A percentile compares a stretch with the other conserved stretches of the same genome.
Conservation (phyloP, 495 filamentous ascomycete genomes). For the Neurospora hispaniola region DNA sequence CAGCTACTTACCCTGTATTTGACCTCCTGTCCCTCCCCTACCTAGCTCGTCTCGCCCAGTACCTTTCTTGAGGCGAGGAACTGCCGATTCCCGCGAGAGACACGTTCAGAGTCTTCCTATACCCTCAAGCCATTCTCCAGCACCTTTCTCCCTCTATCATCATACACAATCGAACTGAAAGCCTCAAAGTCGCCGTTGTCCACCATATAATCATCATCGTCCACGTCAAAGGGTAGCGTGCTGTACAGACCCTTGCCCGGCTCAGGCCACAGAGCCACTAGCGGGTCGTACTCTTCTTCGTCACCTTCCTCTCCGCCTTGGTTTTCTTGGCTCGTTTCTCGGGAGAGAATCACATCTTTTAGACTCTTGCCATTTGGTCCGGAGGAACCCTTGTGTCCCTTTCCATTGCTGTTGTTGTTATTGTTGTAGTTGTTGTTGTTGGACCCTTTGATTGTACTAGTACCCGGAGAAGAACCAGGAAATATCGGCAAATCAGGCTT, state of each 20-base stretch:
- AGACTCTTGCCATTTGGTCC: constrained; percentile 9
- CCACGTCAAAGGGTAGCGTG: constrained; percentile 28
- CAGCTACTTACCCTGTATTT: not conserved
- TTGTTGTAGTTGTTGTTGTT: not conserved
- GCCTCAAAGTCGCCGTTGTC: constrained; percentile 41
- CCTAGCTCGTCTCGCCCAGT: not conserved
- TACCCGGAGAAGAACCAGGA: constrained; percentile 8
- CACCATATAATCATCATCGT: constrained; percentile 34
- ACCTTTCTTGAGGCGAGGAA: not conserved
- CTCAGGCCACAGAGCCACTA: constrained; percentile 54
- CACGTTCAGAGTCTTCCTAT: not conserved
- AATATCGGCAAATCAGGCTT: constrained; percentile 38
- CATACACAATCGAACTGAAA: constrained; percentile 41
- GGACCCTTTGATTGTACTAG: not conserved
- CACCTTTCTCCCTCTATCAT: constrained; percentile 28
- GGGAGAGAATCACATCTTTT: not conserved
- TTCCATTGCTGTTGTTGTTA: not conserved
- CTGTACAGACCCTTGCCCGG: constrained; percentile 47
- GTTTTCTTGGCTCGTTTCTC: constrained; percentile 1
- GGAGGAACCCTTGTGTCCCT: not conserved
- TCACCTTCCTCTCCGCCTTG: constrained; percentile 6
- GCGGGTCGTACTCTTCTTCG: constrained; percentile 27
- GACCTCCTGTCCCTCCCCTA: not conserved
- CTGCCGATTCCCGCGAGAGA: not conserved
- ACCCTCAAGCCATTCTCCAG: constrained; percentile 27